Base-by-base conservation (phyloP, 176 grass and related monocot species). In the Pontederia paniculata region DNA sequence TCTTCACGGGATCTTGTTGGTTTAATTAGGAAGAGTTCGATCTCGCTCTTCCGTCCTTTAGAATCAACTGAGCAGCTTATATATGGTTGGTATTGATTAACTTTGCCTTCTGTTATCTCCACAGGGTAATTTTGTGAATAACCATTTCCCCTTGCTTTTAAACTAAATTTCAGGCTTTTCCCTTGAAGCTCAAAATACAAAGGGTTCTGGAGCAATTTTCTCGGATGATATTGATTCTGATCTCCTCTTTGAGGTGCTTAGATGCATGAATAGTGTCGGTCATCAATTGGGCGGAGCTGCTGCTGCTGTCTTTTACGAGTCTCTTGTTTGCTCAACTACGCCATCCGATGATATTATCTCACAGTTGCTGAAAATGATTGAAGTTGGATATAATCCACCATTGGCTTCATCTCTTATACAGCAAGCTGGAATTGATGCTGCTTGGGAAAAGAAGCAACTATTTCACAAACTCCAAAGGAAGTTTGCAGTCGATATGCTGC, bases 401-500 rank as follows among this genome's bases (percentile, higher is more conserved):
- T 69, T 73, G 73, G 64, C 82, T 12, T 59, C 83, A 28, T 78
- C 83, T 66, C 74, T 97, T 48, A 63, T 70, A 68, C 43, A 79
- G 61, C 78, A 83, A 87, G 56, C 87, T 65, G 91, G 91, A 58
- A 58, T 50, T 12, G 86, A 90, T 84, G 72, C 80, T 82, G 80
- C 86, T 71, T 68, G 80, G 56, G 77, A 72, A 70, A 90, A 79
- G 77, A 83, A 73, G 65, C 73, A 90, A 65, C 65, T 51, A 12
- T 66, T 78, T 61, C 86, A 97, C 55, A 97, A 62, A 79, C 81
- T 63, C 63, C 91, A 90, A 70, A 83, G 91, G 68, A 97, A 81
- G 72, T 97, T 97, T 80, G 78, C 85, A 57, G 86, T 90, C 65
- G 86, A 97, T 70, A 97, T 97, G 73, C 63, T 90, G 70, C 75